phyloP scores from a whole-genome alignment of 1,284 basidiomycete species.

The Puccinia hordei region DNA sequence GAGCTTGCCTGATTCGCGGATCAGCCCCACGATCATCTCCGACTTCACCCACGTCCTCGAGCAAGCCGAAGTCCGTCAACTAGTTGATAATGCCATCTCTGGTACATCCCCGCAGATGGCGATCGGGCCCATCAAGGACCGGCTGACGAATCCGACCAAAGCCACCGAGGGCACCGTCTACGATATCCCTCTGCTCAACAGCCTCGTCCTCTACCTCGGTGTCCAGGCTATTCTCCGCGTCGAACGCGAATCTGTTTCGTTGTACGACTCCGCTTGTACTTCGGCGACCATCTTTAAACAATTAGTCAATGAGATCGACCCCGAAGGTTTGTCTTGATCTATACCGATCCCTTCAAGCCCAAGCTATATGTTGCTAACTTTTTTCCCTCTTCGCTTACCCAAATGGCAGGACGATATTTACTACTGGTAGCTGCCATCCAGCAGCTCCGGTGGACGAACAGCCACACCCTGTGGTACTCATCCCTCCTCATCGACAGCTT shows the following conservation, averaged over 20 bases:
- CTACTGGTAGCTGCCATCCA: conserved; percentile 84
- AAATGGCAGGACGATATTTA: conserved; percentile 70
- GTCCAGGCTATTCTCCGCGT: conserved; percentile 79
- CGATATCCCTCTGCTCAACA: conserved; percentile 84
- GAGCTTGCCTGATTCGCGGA: conserved; percentile 81
- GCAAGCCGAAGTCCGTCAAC: conserved; percentile 71
- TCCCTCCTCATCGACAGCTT: conserved; percentile 85
- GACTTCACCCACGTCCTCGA: conserved; percentile 82
- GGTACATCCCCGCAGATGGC: conserved; percentile 58
- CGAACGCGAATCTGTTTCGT: conserved; percentile 68
- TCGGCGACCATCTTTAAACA: conserved; percentile 79
- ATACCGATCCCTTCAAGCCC: background rate
- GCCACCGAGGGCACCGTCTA: conserved; percentile 67
- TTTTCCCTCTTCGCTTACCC: background rate
- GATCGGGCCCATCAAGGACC: conserved; percentile 15
- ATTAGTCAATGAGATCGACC: conserved; percentile 78
- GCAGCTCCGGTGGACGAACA: conserved; percentile 91
- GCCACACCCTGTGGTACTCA: conserved; percentile 80
- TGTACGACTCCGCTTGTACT: conserved; percentile 67
- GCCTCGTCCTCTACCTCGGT: conserved; percentile 91
- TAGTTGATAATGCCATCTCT: conserved; percentile 81
- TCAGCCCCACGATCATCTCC: conserved; percentile 83
- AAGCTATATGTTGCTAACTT: conserved; percentile 5
- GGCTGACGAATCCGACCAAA: background rate
- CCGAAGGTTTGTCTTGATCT: conserved; percentile 72